Base-by-base conservation (phyloP, 2,329 filamentous ascomycete genomes). In the Sclerotinia minor region DNA sequence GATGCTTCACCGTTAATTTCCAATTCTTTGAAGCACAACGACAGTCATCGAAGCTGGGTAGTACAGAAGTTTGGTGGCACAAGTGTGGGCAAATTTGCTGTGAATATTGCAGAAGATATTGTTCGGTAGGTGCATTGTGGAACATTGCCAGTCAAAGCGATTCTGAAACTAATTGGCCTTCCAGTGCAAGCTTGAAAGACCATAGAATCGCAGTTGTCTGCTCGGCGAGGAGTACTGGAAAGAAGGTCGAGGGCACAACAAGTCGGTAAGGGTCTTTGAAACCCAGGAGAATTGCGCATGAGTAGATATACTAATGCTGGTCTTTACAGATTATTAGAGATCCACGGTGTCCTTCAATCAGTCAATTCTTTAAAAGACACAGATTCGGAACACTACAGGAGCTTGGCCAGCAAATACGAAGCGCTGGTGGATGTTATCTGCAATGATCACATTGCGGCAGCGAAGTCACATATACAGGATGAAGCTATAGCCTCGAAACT, bases 41-140 rank as follows among this genome's bases (percentile, higher is more conserved):
- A 76, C 65, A 77, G 74, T 61, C 63, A 65, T 49, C 63, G 68
- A 47, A 74, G 83, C 73, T 97, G 93, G 94, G 84, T 96, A 41
- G 91, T 97, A 63, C 93, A 97, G 79, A 97, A 97, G 80, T 97
- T 96, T 79, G 94, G 94, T 71, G 94, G 94, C 64, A 99, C 94
- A 64, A 96, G 92, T 77, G 91, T 98, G 64, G 95, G 94, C 74
- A 98, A 98, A 81, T 97, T 96, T 75, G 89, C 94, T 64, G 85
- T 87, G 73, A 89, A 90, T 78, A 90, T 91, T 74, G 87, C 89
- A 38, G 84, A 87, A 73, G 85, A 91, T 75, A 92, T 94, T 76
- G 86, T 94, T 72, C 81, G 82, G 84, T 86, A 79, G 77, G 79
- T 60, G 47, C 29, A 29, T 65, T 52, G 24, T 60, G 26, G 45